phyloP scores from a whole-genome alignment of 495 filamentous ascomycete genomes.

The Aspergillus ellipticus region DNA sequence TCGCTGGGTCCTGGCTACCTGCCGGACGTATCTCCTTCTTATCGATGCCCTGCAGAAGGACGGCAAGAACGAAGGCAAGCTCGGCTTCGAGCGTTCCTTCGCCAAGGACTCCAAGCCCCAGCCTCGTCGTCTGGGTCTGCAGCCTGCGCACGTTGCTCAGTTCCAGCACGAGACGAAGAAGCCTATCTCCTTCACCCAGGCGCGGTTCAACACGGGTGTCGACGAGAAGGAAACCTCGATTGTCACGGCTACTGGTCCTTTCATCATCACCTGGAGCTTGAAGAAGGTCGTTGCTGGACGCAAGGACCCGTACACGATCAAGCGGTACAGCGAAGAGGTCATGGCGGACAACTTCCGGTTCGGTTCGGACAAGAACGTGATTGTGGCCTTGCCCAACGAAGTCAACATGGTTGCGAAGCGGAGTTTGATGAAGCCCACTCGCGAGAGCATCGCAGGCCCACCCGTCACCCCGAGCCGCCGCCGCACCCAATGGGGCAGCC shows the following conservation, averaged over 20 bases:
- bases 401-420: conserved; percentile 93
- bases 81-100: conserved; percentile 93
- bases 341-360: conserved; percentile 99
- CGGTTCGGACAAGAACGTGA: conserved; percentile 94
- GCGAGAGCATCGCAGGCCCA: conserved; percentile 82
- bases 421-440: conserved; percentile 79
- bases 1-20: conserved; percentile 91
- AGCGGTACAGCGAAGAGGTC: conserved; percentile 90
- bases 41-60: conserved; percentile 87
- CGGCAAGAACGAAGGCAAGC: conserved; percentile 95
- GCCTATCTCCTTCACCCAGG: conserved; percentile 81
- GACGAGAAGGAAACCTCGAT: conserved; percentile 81
- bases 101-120: conserved; percentile 90
- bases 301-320: conserved; percentile 91
- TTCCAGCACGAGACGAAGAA: conserved; percentile 92
- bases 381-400: conserved; percentile 93
- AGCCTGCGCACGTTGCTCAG: conserved; percentile 87
- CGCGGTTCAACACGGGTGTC: conserved; percentile 89
- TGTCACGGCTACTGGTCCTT: conserved; percentile 94
- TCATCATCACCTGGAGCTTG: conserved; percentile 94
- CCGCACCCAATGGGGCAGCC: conserved; percentile 47
- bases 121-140: conserved; percentile 82
- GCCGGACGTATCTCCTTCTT: conserved; percentile 89
- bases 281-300: conserved; percentile 75
- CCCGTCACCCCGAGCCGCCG: conserved; percentile 53